Percentiles rank a stretch among this genome's conserved stretches.
Conservation (phyloP, 495 filamentous ascomycete species). For the Oleoguttula mirabilis region DNA sequence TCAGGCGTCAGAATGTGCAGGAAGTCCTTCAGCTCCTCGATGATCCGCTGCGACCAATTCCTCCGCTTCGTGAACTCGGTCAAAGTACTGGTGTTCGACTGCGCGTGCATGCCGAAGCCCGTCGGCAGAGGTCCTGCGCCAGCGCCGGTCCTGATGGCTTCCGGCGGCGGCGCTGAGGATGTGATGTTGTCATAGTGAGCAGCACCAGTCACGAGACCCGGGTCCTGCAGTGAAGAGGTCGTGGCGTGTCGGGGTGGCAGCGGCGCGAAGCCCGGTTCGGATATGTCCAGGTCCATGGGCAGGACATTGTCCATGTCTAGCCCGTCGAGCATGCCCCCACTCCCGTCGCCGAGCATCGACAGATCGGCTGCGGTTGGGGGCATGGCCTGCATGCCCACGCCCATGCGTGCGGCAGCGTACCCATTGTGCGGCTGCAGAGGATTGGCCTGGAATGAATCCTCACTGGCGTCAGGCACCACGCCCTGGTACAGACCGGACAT, state of each 20-base stretch:
- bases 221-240: too few species aligned
- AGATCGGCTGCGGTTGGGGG: constrained; percentile 1
- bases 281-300: constrained; percentile 28
- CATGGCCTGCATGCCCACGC: not conserved
- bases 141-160: constrained; percentile 30
- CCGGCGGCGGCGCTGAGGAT: constrained; percentile 18
- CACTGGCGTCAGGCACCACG: not conserved
- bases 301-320: constrained; percentile 21
- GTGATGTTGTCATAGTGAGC: not conserved
- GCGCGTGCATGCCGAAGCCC: constrained; percentile 37
- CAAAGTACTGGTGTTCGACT: constrained; percentile 48
- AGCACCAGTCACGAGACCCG: too few species aligned
- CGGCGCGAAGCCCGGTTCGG: too few species aligned
- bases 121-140: constrained; percentile 47
- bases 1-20: constrained; percentile 76
- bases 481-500: not conserved
- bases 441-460: not conserved
- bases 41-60: constrained; percentile 79
- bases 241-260: too few species aligned
- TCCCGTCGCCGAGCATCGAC: constrained; percentile 5
- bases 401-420: not conserved
- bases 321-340: constrained; percentile 10
- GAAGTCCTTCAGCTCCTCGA: constrained; percentile 84
- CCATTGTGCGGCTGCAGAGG: not conserved
- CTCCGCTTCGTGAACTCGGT: constrained; percentile 74